Evolutionary conservation across 2,329 filamentous ascomycete species (phyloP).

Genomic region (Diaporthe citriasiana): DNA sequence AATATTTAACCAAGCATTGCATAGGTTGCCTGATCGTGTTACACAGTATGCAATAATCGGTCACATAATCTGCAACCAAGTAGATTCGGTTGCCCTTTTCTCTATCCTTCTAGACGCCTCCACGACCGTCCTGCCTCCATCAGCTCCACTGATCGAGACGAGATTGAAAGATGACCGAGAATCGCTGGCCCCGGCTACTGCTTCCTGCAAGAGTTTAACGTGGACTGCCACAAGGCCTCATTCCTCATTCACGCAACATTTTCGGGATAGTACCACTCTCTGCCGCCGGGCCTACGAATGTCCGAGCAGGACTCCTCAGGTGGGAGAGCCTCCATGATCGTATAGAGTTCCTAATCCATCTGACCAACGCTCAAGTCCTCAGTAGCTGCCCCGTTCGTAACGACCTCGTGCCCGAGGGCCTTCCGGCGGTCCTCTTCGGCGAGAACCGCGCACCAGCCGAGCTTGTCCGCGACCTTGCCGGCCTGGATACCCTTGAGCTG

Average conservation of each 20-base stretch:
- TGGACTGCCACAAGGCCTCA: too few relatives aligned
- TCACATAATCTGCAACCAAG: neutral
- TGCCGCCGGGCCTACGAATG: neutral
- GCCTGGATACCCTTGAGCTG: conserved; percentile 89
- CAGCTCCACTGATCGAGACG: neutral
- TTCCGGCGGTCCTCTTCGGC: conserved; percentile 60
- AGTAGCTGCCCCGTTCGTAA: conserved; percentile 47
- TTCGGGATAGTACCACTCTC: too few relatives aligned
- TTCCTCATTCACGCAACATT: neutral
- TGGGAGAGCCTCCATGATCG: neutral
- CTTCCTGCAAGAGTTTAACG: neutral
- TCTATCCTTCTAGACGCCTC: neutral
- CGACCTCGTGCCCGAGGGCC: conserved; percentile 50
- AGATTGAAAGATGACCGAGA: too few relatives aligned
- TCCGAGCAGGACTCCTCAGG: neutral
- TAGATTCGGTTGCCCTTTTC: neutral
- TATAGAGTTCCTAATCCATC: conserved; percentile 49
- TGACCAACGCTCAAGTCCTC: conserved; percentile 50
- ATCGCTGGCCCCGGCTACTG: neutral
- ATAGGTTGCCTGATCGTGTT: neutral
- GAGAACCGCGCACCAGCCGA: conserved; percentile 77
- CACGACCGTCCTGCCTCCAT: too few relatives aligned
- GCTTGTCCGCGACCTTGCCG: conserved; percentile 82
- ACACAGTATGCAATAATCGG: neutral
- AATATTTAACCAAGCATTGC: too few relatives aligned